These are phyloP conservation scores for Ceratocystis eucalypticola DNA, from an alignment of 2,329 filamentous ascomycete genomes.

Conservation along the genomic window DNA sequence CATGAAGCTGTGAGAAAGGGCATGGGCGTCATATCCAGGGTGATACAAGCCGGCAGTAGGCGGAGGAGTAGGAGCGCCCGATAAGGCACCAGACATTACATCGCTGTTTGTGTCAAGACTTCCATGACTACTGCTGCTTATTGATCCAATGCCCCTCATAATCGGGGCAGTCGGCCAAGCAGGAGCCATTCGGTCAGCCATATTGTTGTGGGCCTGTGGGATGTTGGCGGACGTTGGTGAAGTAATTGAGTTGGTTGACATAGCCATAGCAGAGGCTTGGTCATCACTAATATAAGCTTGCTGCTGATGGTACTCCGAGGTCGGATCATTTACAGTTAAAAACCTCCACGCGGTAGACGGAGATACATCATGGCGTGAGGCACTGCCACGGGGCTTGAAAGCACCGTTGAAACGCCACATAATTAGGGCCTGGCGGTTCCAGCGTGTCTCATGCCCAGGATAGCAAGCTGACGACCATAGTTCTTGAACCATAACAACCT, in stretches of 20 bases:
- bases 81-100: conserved; percentile 7
- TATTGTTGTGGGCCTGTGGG: not conserved
- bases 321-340: conserved; percentile 46
- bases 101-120: conserved; percentile 17
- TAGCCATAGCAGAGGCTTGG: not conserved
- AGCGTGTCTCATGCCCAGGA: conserved; percentile 28
- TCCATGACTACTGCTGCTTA: conserved; percentile 14
- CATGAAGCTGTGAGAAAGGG: conserved; percentile 8
- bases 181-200: conserved; percentile 5
- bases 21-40: not conserved
- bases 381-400: conserved; percentile 29
- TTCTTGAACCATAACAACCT: conserved; percentile 53
- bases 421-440: conserved; percentile 46
- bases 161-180: conserved; percentile 11
- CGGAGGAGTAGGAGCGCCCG: conserved; percentile 13
- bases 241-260: conserved; percentile 34
- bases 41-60: conserved; percentile 8
- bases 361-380: conserved; percentile 18
- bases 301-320: conserved; percentile 45
- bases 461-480: conserved; percentile 43
- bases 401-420: conserved; percentile 48
- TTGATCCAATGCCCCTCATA: conserved; percentile 17
- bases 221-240: conserved; percentile 35
- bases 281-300: conserved; percentile 25
- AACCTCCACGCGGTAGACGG: conserved; percentile 44